phyloP scores from a whole-genome alignment of 176 grass and related monocot species.

The Miscanthus lutarioriparius region DNA sequence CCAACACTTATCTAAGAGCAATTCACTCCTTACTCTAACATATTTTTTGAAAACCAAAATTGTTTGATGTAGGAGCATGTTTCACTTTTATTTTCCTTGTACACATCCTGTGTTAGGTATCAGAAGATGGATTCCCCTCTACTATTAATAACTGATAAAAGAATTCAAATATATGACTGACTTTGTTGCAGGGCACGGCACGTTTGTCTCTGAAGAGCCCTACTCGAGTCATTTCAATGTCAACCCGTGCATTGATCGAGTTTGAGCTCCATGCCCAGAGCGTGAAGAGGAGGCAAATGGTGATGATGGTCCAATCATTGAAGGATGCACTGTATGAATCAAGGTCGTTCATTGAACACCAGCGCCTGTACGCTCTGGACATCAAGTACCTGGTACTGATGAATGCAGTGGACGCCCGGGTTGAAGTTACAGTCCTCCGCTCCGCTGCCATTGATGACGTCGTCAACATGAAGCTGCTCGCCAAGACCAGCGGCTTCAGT shows the following conservation, averaged over 20 bases:
- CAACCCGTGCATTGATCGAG: neutral
- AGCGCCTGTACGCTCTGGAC: conserved; percentile 7
- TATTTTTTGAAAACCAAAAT: neutral
- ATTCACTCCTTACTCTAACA: neutral
- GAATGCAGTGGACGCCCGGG: neutral
- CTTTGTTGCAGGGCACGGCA: conserved; percentile 2
- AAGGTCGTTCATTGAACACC: neutral
- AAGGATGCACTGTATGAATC: neutral
- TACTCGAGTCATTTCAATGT: conserved; percentile 24
- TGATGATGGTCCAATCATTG: neutral
- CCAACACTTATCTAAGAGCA: too few relatives aligned
- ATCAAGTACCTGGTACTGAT: conserved; percentile 7
- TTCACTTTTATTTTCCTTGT: neutral
- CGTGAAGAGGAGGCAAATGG: neutral
- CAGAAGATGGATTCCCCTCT: neutral
- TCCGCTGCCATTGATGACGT: neutral
- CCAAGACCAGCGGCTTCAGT: conserved; percentile 6
- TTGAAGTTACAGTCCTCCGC: neutral
- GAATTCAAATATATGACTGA: neutral
- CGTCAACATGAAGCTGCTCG: neutral
- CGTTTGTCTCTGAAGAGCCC: conserved; percentile 8
- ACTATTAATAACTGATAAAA: neutral
- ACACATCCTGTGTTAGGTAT: neutral
- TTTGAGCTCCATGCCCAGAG: conserved; percentile 4
- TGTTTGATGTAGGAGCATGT: neutral